These are phyloP conservation scores for Gonapodya prolifera DNA, from an alignment of 192 early-diverging fungal genomes.

Conservation along the genomic window DNA sequence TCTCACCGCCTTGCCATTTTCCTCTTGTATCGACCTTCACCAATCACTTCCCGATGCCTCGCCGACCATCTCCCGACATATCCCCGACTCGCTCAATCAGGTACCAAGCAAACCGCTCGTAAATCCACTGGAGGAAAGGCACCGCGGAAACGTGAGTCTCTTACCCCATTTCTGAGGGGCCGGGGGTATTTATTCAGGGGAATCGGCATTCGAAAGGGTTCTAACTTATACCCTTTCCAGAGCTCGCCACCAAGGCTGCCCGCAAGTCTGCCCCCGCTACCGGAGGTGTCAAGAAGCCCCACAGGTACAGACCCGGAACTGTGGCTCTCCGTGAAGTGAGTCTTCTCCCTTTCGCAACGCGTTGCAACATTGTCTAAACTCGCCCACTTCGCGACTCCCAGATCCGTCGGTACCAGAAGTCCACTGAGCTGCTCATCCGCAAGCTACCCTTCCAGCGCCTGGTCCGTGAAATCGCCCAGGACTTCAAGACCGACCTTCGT, in stretches of 20 bases:
- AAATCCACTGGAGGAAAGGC: constrained; percentile 99
- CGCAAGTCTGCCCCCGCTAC: constrained; percentile 92
- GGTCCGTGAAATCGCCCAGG: constrained; percentile 98
- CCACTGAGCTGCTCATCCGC: constrained; percentile 87
- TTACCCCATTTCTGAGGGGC: not conserved
- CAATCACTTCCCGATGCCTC: not conserved
- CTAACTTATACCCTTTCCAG: not conserved
- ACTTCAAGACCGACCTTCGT: constrained; percentile 98
- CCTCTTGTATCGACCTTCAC: not conserved
- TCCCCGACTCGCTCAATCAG: constrained; percentile 10
- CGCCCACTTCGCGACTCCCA: not conserved
- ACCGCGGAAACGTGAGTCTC: constrained; percentile 69
- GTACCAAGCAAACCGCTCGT: constrained; percentile 90
- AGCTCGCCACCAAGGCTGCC: constrained; percentile 44
- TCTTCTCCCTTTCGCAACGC: not conserved
- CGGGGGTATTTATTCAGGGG: not conserved
- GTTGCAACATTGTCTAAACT: not conserved
- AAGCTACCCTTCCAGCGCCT: constrained; percentile 91
- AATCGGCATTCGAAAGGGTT: not conserved
- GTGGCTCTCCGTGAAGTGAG: constrained; percentile 69
- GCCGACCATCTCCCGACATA: not conserved
- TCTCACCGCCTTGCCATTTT: not conserved
- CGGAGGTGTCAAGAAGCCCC: constrained; percentile 90
- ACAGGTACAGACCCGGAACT: constrained; percentile 78
- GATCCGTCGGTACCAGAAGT: constrained; percentile 87